Percentiles rank a stretch among this genome's conserved stretches.
phyloP scores from a whole-genome alignment of 306 rosid species.

The Acacia acuminata region DNA sequence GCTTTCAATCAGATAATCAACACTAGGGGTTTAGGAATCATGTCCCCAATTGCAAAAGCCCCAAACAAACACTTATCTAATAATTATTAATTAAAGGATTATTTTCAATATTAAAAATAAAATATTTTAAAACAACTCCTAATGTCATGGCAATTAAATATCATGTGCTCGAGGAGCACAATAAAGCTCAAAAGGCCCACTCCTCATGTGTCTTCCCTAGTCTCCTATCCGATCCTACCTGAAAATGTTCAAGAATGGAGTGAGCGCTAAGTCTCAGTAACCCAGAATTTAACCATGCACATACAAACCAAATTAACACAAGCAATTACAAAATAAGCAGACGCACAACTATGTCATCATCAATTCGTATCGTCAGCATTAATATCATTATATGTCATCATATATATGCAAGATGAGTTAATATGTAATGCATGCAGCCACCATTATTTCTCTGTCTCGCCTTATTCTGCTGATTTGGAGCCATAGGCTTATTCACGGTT shows the following conservation, averaged over 20 bases:
- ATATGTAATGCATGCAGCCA: too few relatives aligned
- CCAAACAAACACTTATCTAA: too few relatives aligned
- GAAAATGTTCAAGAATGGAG: not conserved
- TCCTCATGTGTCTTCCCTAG: not conserved
- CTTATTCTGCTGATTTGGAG: not conserved
- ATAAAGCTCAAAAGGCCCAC: not conserved
- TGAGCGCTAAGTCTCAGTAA: too few relatives aligned
- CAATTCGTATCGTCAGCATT: not conserved
- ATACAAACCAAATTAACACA: not conserved
- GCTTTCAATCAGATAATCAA: too few relatives aligned
- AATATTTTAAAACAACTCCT: too few relatives aligned
- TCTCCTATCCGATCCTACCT: too few relatives aligned
- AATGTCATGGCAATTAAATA: too few relatives aligned
- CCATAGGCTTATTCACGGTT: not conserved
- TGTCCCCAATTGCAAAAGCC: too few relatives aligned
- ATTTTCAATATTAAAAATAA: too few relatives aligned
- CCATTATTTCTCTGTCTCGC: not conserved
- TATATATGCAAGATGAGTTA: too few relatives aligned
- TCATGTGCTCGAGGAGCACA: not conserved
- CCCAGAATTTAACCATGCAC: not conserved
- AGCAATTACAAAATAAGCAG: not conserved
- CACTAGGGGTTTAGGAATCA: too few relatives aligned
- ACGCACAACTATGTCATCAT: not conserved
- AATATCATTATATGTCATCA: not conserved
- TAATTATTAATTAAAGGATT: too few relatives aligned